Evolutionary conservation across 768 basidiomycete species (phyloP), one percentile per base, ranked within the genome.

Genomic region (Hortiboletus flavorubellus): DNA sequence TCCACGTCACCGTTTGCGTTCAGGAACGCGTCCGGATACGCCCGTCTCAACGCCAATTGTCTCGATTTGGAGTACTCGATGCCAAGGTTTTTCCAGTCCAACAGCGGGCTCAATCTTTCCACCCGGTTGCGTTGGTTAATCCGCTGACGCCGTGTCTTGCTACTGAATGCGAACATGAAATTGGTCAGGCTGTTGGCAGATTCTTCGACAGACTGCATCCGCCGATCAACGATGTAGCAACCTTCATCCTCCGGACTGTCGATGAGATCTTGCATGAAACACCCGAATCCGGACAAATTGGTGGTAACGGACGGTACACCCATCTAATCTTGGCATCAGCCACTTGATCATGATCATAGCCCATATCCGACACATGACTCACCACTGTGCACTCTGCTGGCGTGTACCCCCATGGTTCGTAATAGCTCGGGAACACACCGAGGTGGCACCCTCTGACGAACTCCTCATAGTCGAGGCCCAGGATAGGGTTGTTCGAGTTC

Each of bases 71-170:
- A 86, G 72, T 99, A 99, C 72, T 99, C 97, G 58, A 98, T 82
- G 2, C 97, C 97, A 31, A 99, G 77, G 67, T 93, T 93, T 78
- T 99, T 99, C 97, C 97, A 98, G 71, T 99, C 97, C 56, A 99
- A 78, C 53, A 99, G 72, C 15, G 96, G 96, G 47, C 85, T 88
- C 16, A 99, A 79, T 29, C 97, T 84, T 70, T 99, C 97, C 51
- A 98, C 96, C 41, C 97, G 85, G 76, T 98, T 99, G 33, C 97
- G 89, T 75, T 98, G 97, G 74, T 99, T 98, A 73, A 98, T 98
- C 46, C 97, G 83, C 72, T 98, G 97, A 42, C 97, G 82, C n/a
- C 97, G 81, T 5, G 93, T 87, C 78, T 93, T 93, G 60, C 75
- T 77, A 52, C 80, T 79, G 75, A 96, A 95, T 6, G 73, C 66